Base-by-base conservation (phyloP, 768 basidiomycete genomes). In the Glaciozyma martinii region DNA sequence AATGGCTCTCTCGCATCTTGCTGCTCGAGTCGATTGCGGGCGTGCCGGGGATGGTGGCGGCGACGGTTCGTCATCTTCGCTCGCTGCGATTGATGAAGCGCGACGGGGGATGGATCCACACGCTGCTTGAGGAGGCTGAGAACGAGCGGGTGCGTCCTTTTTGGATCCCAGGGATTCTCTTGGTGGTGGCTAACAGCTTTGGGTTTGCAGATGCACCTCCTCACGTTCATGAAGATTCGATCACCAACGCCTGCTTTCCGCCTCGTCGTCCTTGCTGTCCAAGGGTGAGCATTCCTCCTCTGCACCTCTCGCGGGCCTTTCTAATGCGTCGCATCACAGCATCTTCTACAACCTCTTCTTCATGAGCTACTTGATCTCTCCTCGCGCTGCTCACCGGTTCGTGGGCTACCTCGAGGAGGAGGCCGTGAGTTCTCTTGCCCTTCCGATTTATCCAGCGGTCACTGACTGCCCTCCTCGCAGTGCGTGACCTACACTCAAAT, bases 221-320 rank as follows among this genome's bases (percentile, higher is more conserved):
- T 89, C 85, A 95, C 93, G 3, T 99, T 98, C 79, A 89, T 98
- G 89, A 88, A 90, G 9, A 80, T 98, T 66, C 83, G 85, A 40
- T 80, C 89, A 61, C 91, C 95, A 4, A 83, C 86, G 1, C 73
- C 84, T 27, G 82, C 88, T 74, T 89, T 97, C 80, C 85, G 94
- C 46, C 82, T 83, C 1, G 74, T 95, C 63, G 80, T 97, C 47
- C 82, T 98, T 47, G 90, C 85, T 44, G 89, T 91, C 1, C 94
- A 99, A 78, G 94, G 94, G 54, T 64, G 30, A 37, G 55, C 8
- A 8, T 4, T 37, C 32, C 9, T 18, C 19, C 8, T 32, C 13
- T 13, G 16, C 19, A 19, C n/a, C 21, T 8, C 5, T 47, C 89
- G 87, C 76, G 90, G 87, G 2, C 12, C 10, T 40, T 13, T 8